Conservation (phyloP, 2,329 filamentous ascomycete species). For the Cladosporium sp. region DNA sequence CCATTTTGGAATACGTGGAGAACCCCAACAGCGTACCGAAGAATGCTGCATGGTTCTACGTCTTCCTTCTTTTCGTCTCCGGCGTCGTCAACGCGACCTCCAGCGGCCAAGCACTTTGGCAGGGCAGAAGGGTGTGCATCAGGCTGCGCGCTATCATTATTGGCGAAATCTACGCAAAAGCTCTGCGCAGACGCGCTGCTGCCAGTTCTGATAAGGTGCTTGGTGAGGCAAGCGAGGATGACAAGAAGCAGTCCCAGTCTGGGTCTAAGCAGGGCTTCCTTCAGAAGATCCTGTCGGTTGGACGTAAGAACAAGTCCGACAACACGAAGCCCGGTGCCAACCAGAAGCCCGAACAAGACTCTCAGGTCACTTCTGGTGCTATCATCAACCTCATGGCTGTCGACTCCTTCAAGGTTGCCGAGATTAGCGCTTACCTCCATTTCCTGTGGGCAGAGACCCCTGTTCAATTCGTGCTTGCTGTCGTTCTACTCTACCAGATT, state of each 20-base stretch:
- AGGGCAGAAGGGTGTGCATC: slow-evolving; percentile 91
- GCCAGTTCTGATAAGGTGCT: slow-evolving; percentile 68
- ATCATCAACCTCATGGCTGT: slow-evolving; percentile 99
- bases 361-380: slow-evolving; percentile 86
- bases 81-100: slow-evolving; percentile 76
- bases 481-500: slow-evolving; percentile 79
- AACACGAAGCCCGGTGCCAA: slow-evolving; percentile 39
- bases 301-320: slow-evolving; percentile 55
- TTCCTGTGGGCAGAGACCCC: slow-evolving; percentile 92
- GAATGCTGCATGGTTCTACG: slow-evolving; percentile 94
- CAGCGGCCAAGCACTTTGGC: slow-evolving; percentile 84
- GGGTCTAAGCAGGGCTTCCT: slow-evolving; percentile 39
- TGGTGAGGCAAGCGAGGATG: slow-evolving; percentile 39
- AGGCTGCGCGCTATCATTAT: slow-evolving; percentile 90
- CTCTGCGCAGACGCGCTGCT: slow-evolving; percentile 82
- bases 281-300: slow-evolving; percentile 50
- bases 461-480: slow-evolving; percentile 76
- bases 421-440: slow-evolving; percentile 90
- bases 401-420: slow-evolving; percentile 96
- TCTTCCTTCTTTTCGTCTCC: slow-evolving; percentile 80
- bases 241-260: slow-evolving; percentile 44
- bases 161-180: slow-evolving; percentile 95
- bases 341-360: slow-evolving; percentile 22
- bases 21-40: slow-evolving; percentile 66
- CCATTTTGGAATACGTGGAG: slow-evolving; percentile 93